Conservation (phyloP, 306 rosid species). For the Prunus dulcis region DNA sequence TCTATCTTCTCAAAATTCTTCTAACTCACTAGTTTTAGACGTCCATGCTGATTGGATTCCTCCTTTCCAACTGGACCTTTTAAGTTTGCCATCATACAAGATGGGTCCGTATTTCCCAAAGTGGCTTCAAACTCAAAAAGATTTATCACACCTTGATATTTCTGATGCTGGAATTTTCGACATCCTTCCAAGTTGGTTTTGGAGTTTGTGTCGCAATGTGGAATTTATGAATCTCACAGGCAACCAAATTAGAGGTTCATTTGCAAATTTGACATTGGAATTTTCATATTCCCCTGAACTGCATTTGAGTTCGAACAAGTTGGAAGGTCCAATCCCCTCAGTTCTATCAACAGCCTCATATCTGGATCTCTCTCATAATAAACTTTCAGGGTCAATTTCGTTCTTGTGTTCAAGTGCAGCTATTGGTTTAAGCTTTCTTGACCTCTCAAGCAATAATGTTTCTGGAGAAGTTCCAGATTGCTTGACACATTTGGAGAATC, state of each 20-base stretch:
- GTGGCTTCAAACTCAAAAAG: not conserved
- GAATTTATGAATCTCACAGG: not conserved
- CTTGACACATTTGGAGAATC: no score
- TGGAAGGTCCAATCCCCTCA: not conserved
- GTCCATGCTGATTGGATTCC: no score
- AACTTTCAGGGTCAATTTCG: not conserved
- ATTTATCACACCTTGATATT: not conserved
- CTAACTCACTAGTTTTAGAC: no score
- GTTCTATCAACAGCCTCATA: not conserved
- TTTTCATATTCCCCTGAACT: not conserved
- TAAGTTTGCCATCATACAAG: not conserved
- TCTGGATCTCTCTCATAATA: not conserved
- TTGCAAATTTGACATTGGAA: no score
- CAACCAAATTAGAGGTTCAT: slow-evolving; percentile 9
- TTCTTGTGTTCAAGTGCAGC: not conserved
- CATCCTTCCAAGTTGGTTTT: slow-evolving; percentile 17
- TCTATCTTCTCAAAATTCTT: no score
- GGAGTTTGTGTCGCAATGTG: not conserved
- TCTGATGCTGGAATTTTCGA: not conserved
- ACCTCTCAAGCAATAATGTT: no score
- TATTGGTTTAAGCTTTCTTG: not conserved
- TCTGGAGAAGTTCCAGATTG: no score
- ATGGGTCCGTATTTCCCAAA: not conserved
- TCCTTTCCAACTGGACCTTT: not conserved
- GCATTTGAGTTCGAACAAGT: not conserved